Conservation (phyloP, 2,329 filamentous ascomycete genomes). For the Taxawa tesnikishii region DNA sequence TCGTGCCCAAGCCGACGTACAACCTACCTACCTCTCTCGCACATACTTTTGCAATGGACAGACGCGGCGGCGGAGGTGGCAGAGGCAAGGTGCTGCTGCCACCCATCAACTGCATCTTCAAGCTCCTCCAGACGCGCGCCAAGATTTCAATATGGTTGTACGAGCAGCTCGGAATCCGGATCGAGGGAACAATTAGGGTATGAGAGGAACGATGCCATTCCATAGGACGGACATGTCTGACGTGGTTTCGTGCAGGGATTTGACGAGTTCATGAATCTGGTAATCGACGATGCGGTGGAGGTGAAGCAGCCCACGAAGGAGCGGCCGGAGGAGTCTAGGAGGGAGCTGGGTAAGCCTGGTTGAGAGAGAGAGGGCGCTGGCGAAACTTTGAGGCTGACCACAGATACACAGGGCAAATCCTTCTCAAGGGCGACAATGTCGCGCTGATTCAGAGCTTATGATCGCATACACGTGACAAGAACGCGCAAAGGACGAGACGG, state of each 20-base stretch:
- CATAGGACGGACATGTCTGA: conserved; percentile 5
- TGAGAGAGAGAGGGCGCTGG: conserved; percentile 4
- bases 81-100: conserved; percentile 55
- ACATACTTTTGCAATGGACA: conserved; percentile 42
- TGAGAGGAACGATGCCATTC: conserved; percentile 18
- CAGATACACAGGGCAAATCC: conserved; percentile 57
- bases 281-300: conserved; percentile 89
- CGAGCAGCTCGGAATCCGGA: conserved; percentile 85
- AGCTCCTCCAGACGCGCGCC: conserved; percentile 71
- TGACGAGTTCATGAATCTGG: conserved; percentile 99
- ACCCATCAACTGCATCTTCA: conserved; percentile 85
- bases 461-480: too few species aligned
- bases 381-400: conserved; percentile 7
- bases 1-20: background rate
- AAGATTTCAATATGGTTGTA: conserved; percentile 94
- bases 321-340: conserved; percentile 61
- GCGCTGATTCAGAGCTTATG: conserved; percentile 52
- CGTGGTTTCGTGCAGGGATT: conserved; percentile 56
- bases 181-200: conserved; percentile 93
- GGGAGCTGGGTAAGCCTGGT: conserved; percentile 58
- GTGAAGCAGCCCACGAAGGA: conserved; percentile 76
- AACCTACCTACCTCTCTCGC: too few species aligned
- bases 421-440: conserved; percentile 82
- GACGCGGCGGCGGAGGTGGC: conserved; percentile 41
- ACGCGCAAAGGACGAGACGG: too few species aligned